Base-by-base conservation (phyloP, 164 flowering plant species). In the Aristolochia californica region DNA sequence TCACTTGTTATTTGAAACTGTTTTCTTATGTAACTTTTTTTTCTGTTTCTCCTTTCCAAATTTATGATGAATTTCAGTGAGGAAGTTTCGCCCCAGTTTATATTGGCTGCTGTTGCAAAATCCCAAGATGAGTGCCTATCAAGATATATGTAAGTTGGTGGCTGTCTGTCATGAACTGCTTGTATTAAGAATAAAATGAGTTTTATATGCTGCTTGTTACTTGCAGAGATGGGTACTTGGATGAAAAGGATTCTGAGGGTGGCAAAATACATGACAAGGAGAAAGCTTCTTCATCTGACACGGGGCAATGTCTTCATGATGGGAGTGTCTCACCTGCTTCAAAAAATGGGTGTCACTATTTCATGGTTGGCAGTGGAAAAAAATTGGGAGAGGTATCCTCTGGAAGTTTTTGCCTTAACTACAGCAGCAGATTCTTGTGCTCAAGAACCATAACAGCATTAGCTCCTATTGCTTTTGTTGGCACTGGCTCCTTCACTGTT, bases 401-500 rank as follows among this genome's bases (percentile, higher is more conserved):
- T 59, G 59, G 51, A 51, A 49, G 27, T 69, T 72, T 67, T 54
- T 56, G 50, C 13, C 67, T 68, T 64, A 44, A 59, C 22, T 68
- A 62, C 72, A 72, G 74, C 48, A 48, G 72, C 59, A 69, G 70
- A 56, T 72, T 67, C 49, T 79, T 84, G 23, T 80, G 82, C 67
- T 65, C 51, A 21, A 77, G 83, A 74, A 74, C 70, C 16, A 72
- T 87, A 8, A 71, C 81, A 61, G 80, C 91, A 28, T 65, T 93
- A 72, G 80, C 83, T 43, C 90, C 97, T 25, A 38, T 76, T 71
- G 83, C 95, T 60, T 75, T 65, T 62, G 71, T 80, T 56, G 82
- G 83, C 30, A 58, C 28, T 57, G 77, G 80, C 63, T 75, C 84
- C 14, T 75, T 62, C 56, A 60, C 75, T 18, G 45, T 24, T 2